These are phyloP conservation scores for Cryptosporidium sp. DNA, from an alignment of 169 alveolate genomes.

Conservation along the genomic window DNA sequence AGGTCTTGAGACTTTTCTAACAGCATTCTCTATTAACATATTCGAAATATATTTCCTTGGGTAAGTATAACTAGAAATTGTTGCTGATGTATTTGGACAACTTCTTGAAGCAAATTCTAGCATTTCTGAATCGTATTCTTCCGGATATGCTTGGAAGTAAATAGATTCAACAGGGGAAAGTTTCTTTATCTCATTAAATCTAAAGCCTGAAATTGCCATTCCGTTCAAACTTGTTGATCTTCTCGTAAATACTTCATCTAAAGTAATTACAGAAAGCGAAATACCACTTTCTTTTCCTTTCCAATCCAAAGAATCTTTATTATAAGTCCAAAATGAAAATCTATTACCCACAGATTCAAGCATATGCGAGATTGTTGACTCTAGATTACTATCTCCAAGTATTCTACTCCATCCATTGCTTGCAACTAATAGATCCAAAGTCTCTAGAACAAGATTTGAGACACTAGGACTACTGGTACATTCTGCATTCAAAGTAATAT, in stretches of 20 bases:
- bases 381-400: background rate
- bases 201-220: constrained; percentile 31
- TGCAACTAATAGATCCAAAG: constrained; percentile 21
- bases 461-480: constrained; percentile 66
- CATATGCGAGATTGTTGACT: background rate
- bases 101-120: constrained; percentile 14
- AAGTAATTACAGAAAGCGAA: constrained; percentile 12
- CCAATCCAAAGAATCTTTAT: constrained; percentile 24
- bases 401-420: constrained; percentile 23
- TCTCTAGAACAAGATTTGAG: constrained; percentile 42
- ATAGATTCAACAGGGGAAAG: constrained; percentile 53
- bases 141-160: constrained; percentile 69
- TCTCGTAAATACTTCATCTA: constrained; percentile 43
- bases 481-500: constrained; percentile 54
- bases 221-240: constrained; percentile 37
- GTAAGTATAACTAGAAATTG: constrained; percentile 32
- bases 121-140: constrained; percentile 62
- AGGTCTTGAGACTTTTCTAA: constrained; percentile 1
- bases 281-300: constrained; percentile 49
- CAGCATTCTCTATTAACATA: constrained; percentile 44
- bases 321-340: constrained; percentile 54
- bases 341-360: constrained; percentile 62
- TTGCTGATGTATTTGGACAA: constrained; percentile 68
- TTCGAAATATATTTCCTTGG: constrained; percentile 37
- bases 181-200: constrained; percentile 3